Evolutionary conservation across 75 land plant genomes (phyloP).

Genomic region (Picea glauca): DNA sequence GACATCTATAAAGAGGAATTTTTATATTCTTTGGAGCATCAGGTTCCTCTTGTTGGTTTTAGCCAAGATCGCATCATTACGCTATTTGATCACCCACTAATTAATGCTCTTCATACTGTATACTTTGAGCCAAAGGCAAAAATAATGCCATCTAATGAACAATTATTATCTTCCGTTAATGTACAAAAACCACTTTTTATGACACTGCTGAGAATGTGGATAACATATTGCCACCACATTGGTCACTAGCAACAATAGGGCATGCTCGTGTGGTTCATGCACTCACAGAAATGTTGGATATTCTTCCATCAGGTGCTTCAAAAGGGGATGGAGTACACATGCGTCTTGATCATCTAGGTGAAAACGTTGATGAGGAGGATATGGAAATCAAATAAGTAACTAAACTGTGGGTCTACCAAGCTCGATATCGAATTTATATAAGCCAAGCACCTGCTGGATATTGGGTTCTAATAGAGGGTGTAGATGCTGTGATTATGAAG

Average conservation of each 20-base stretch:
- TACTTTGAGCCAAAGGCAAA: constrained; percentile 41
- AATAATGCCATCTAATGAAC: constrained; percentile 70
- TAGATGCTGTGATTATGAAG: too few relatives aligned
- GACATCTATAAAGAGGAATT: too few relatives aligned
- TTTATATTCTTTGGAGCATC: too few relatives aligned
- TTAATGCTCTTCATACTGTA: too few relatives aligned
- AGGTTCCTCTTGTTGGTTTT: too few relatives aligned
- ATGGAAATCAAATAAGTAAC: too few relatives aligned
- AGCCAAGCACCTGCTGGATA: neutral
- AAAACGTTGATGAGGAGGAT: constrained; percentile 44
- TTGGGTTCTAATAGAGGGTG: neutral
- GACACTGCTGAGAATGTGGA: constrained; percentile 64
- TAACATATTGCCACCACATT: constrained; percentile 57
- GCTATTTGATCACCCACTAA: too few relatives aligned
- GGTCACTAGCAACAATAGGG: constrained; percentile 54
- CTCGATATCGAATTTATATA: too few relatives aligned
- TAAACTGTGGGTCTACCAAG: too few relatives aligned
- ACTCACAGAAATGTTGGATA: constrained; percentile 73
- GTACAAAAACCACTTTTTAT: too few relatives aligned
- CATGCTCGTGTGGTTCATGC: constrained; percentile 72
- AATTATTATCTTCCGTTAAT: constrained; percentile 29
- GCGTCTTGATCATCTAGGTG: constrained; percentile 73
- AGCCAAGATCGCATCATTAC: too few relatives aligned
- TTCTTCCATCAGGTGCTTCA: constrained; percentile 79
- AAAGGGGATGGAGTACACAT: constrained; percentile 77